phyloP scores from a whole-genome alignment of 495 filamentous ascomycete species.

The Haplographium delicatum region DNA sequence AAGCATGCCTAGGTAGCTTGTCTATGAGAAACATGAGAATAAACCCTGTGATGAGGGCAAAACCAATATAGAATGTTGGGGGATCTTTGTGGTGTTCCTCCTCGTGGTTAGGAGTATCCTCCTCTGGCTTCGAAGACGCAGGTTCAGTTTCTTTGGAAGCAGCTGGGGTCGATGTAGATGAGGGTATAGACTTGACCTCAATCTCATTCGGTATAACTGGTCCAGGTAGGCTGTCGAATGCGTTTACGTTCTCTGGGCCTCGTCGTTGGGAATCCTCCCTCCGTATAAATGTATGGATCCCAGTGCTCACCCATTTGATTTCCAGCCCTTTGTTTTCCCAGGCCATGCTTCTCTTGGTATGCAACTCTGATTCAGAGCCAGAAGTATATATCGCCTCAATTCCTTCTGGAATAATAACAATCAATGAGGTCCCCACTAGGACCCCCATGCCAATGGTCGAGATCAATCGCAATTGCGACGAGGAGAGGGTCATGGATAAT shows the following conservation, averaged over 20 bases:
- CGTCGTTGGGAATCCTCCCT: background rate
- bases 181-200: background rate
- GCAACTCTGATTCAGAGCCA: constrained; percentile 11
- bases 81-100: constrained; percentile 34
- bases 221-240: constrained; percentile 11
- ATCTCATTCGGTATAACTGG: constrained; percentile 18
- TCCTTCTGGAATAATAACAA: constrained; percentile 96
- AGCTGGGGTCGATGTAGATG: constrained; percentile 3
- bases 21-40: constrained; percentile 97
- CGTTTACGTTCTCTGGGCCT: background rate
- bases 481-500: constrained; percentile 83
- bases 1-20: constrained; percentile 69
- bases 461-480: constrained; percentile 80
- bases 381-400: constrained; percentile 78
- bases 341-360: constrained; percentile 14
- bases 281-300: constrained; percentile 4
- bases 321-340: constrained; percentile 5
- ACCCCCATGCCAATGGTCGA: constrained; percentile 92
- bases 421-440: constrained; percentile 87
- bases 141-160: constrained; percentile 26
- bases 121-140: constrained; percentile 8
- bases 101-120: constrained; percentile 6
- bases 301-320: constrained; percentile 8
- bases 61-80: constrained; percentile 62
- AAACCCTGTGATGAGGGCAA: constrained; percentile 84